Base-by-base conservation (phyloP, 192 early-diverging fungal genomes). In the Backusella luteola region DNA sequence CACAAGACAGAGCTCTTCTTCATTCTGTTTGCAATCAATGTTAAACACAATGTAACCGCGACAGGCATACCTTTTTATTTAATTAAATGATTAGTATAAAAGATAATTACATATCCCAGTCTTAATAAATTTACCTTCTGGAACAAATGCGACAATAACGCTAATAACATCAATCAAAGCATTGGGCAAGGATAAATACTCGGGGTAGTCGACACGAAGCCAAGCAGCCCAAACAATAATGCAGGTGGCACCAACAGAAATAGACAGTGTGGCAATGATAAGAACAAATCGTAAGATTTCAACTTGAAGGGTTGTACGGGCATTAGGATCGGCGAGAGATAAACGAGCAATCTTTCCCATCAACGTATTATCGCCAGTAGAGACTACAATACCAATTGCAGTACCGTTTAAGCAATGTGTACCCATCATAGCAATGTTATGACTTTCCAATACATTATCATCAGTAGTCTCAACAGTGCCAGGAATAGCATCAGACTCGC, bases 401-500 rank as follows among this genome's bases (percentile, higher is more conserved):
- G 80, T 81, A 52, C 96, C 96, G 76, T 94, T 87, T 4, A 91
- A 88, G 21, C 94, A 88, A 66, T 89, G 84, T 17, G 82, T 85
- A 26, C 84, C 89, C 87, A 90, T 89, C 79, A 98, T 89, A 34
- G 91, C 94, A 76, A 98, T 85, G 75, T 96, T 96, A 73, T 90
- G 89, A 17, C 90, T 90, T 83, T 96, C 95, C 36, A 95, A 78
- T 67, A 90, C 88, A 73, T 91, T 93, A 5, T 87, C 85, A 85
- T 92, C 91, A 7, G 94, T 96, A 56, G 77, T 63, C 21, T 88
- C 82, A 36, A 85, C 84, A 15, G 86, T 87, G 21, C 87, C 93
- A 44, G 84, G 81, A 32, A 95, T 87, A 7, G 90, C 85, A 26
- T 92, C 88, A 8, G 88, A 81, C 74, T 93, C 91, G 34, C 96